Base-by-base conservation (phyloP, 164 flowering plant species). In the Cinnamomum micranthum region DNA sequence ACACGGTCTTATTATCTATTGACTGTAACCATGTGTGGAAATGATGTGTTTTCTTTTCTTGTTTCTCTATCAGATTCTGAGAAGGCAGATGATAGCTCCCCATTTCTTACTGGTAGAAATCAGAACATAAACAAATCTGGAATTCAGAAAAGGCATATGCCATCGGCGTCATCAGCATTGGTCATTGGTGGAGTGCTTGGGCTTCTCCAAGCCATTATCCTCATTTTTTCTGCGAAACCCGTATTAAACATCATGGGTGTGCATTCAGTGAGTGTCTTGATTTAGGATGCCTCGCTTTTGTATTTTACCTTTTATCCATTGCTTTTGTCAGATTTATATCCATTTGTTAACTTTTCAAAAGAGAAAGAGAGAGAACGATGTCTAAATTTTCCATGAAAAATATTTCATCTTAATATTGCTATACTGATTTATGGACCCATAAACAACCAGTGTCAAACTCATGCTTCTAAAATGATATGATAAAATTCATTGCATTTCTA, bases 81-180 rank as follows among this genome's bases (percentile, higher is more conserved):
- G 25, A 75, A 73, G 68, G 60, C n/a, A 55, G 50, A 13, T 50
- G 50, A 25, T 22, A 70, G 76, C 25, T 68, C 28, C 51, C 51
- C 78, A 70, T 71, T 78, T 50, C 11, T 67, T 28, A 74, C 51
- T 68, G 52, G 27, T 15, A 74, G 59, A 25, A 76, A 77, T 74
- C 77, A 76, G 27, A 73, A 78, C 63, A 62, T 74, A 52, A 33
- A 3, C 10, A 80, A 82, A 52, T 10, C 28, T 27, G 75, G 73
- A 79, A 6, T 68, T 60, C 80, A 75, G 67, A 86, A 66, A 71
- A 77, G 87, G 69, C 76, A 86, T 59, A 87, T 89, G 41, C 84
- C 97, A 59, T 89, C 97, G 47, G 93, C 90, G 58, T 89, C 91
- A 69, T 81, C 92, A 23, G 92, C 97, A 72, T 31, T 91, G 68